Conservation (phyloP, 2,329 filamentous ascomycete species). For the Shiraia sp. region DNA sequence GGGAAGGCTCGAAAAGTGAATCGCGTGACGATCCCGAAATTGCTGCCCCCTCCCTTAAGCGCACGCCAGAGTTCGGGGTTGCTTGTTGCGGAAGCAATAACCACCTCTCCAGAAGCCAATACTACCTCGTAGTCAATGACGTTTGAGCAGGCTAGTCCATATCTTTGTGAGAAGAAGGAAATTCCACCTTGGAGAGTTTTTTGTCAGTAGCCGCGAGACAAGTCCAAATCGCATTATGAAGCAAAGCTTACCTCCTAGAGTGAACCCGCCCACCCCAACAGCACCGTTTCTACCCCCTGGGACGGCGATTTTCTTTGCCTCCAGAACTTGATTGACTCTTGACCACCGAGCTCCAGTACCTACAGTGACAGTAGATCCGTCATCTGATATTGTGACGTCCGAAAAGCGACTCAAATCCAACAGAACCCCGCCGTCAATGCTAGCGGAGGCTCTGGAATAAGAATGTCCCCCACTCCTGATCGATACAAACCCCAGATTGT, state of each 20-base stretch:
- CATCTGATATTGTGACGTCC: conserved; percentile 3
- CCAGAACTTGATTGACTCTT: too few species aligned
- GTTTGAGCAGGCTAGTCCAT: conserved; percentile 10
- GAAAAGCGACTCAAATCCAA: conserved; percentile 6
- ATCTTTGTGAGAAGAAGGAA: conserved; percentile 6
- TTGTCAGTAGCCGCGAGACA: not conserved
- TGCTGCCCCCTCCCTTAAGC: conserved; percentile 26
- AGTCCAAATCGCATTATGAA: not conserved
- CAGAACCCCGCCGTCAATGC: conserved; percentile 5
- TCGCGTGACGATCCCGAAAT: conserved; percentile 33
- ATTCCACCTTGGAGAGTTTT: conserved; percentile 7
- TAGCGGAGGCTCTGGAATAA: conserved; percentile 1
- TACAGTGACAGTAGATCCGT: not conserved
- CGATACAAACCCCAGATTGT: conserved; percentile 2
- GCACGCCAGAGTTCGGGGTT: conserved; percentile 28
- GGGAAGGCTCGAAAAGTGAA: conserved; percentile 25
- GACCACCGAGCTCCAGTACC: too few species aligned
- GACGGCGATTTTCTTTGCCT: conserved; percentile 1
- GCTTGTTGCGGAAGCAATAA: not conserved
- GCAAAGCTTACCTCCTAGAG: conserved; percentile 1
- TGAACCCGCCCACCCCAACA: conserved; percentile 4
- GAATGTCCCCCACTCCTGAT: conserved; percentile 6
- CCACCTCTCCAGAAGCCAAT: conserved; percentile 33
- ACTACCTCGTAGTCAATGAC: conserved; percentile 32
- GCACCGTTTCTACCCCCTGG: not conserved